phyloP scores from a whole-genome alignment of 2,329 filamentous ascomycete genomes.

The Zymoseptoria tritici region DNA sequence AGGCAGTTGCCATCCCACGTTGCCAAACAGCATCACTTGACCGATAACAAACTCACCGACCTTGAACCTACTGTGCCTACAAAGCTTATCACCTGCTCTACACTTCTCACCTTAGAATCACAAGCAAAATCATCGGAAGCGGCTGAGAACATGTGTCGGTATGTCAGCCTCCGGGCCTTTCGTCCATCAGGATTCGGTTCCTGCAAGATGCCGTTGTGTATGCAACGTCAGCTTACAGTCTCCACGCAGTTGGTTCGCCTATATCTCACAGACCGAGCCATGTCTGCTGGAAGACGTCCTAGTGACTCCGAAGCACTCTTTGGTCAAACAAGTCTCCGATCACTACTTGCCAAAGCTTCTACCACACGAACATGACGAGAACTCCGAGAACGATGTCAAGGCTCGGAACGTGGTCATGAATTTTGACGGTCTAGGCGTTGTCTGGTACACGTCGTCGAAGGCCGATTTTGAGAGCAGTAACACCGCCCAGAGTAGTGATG shows the following conservation, averaged over 20 bases:
- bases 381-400: conserved; percentile 39
- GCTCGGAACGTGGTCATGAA: conserved; percentile 48
- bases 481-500: conserved; percentile 21
- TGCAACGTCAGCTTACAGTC: not conserved
- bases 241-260: conserved; percentile 46
- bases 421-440: conserved; percentile 49
- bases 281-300: conserved; percentile 50
- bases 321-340: conserved; percentile 43
- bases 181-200: not conserved
- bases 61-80: not conserved
- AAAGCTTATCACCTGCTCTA: not conserved
- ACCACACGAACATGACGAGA: conserved; percentile 39
- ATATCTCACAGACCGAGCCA: conserved; percentile 46
- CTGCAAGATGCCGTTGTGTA: not conserved
- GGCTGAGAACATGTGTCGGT: conserved; percentile 27
- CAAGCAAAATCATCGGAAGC: not conserved
- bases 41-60: not conserved
- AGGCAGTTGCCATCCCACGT: not conserved
- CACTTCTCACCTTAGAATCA: not conserved
- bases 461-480: conserved; percentile 33
- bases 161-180: not conserved
- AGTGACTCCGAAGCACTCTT: conserved; percentile 38
- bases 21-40: not conserved
- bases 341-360: conserved; percentile 50
- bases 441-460: conserved; percentile 46